Percentiles rank a stretch among this genome's conserved stretches.
phyloP scores from a whole-genome alignment of 73 alveolate species.

The Tetrahymena elliotti region DNA sequence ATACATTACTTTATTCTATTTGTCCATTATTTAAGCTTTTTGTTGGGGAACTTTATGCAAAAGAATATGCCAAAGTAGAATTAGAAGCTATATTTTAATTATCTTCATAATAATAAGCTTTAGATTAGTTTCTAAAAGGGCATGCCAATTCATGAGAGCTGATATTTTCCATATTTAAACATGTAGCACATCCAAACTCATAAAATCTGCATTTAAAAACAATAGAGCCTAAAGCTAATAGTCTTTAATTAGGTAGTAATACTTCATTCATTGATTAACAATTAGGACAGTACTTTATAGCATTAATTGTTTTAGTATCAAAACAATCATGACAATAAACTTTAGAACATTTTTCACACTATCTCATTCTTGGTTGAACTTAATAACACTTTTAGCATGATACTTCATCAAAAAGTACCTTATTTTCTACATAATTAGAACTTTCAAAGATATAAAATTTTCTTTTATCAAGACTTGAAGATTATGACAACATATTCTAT shows the following conservation, averaged over 20 bases:
- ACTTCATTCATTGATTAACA: not conserved
- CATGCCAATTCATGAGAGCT: not conserved
- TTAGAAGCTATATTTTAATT: not conserved
- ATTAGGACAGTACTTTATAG: not conserved
- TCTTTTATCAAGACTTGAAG: not conserved
- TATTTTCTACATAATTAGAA: not conserved
- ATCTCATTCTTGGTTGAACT: not conserved
- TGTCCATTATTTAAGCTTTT: not conserved
- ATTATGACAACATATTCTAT: not conserved
- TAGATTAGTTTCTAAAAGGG: not conserved
- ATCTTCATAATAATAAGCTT: not conserved
- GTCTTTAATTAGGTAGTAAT: not conserved
- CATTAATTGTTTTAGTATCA: not conserved
- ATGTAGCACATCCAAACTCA: not conserved
- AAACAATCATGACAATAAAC: not conserved
- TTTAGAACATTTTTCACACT: not conserved
- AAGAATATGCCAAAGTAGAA: not conserved
- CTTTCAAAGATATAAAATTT: not conserved
- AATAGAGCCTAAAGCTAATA: not conserved
- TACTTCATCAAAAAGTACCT: not conserved
- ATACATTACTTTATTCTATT: not conserved
- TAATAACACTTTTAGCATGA: not conserved
- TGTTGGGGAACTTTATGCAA: not conserved
- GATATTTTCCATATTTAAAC: not conserved
- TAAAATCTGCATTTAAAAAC: not conserved